Conservation (phyloP, 768 basidiomycete species). For the Naganishia friedmannii region DNA sequence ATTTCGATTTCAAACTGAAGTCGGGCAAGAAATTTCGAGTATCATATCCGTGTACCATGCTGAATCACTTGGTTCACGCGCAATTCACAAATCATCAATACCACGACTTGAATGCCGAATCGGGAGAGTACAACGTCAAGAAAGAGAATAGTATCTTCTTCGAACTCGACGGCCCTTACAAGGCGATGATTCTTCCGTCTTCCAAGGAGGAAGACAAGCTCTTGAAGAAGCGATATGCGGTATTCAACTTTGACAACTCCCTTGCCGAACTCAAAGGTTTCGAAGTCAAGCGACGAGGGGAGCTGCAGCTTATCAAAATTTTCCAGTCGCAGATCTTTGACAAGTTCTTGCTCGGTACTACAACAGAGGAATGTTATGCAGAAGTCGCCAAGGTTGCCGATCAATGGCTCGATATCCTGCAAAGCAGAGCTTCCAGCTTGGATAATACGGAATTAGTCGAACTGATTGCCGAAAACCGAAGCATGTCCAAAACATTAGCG, state of each 20-base stretch:
- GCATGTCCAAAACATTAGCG: conserved; percentile 93
- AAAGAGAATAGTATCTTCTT: conserved; percentile 99
- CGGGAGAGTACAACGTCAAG: conserved; percentile 78
- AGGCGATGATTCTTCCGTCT: conserved; percentile 96
- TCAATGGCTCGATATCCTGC: conserved; percentile 95
- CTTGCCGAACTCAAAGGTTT: conserved; percentile 99
- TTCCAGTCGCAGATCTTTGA: conserved; percentile 99
- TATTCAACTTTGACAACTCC: conserved; percentile 95
- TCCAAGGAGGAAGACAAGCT: conserved; percentile 99
- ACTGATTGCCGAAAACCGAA: conserved; percentile 95
- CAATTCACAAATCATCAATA: conserved; percentile 97
- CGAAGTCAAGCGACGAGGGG: conserved; percentile 95
- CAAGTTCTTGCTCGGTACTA: conserved; percentile 88
- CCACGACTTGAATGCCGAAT: conserved; percentile 80
- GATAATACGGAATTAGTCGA: conserved; percentile 91
- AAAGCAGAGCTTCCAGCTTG: conserved; percentile 76
- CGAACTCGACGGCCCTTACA: conserved; percentile 96
- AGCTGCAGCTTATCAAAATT: conserved; percentile 97
- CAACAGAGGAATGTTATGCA: conserved; percentile 90
- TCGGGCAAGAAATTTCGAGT: conserved; percentile 83
- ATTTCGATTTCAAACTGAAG: conserved; percentile 88
- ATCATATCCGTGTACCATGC: conserved; percentile 98
- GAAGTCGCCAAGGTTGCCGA: conserved; percentile 90
- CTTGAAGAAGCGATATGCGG: conserved; percentile 96
- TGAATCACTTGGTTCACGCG: conserved; percentile 94